These are phyloP conservation scores for Dujonia santamariae DNA, from an alignment of 1,139 yeast species.

Conservation along the genomic window DNA sequence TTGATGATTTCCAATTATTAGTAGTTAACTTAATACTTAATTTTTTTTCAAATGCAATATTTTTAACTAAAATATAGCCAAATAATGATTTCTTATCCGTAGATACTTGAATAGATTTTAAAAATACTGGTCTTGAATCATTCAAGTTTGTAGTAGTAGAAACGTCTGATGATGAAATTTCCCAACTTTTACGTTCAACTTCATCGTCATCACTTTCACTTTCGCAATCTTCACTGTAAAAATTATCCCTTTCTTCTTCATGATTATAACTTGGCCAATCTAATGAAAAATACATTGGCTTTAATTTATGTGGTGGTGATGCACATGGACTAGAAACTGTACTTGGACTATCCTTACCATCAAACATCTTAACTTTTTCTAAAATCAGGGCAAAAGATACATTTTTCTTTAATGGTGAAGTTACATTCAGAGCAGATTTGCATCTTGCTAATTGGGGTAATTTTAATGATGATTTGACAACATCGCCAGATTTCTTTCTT, in stretches of 20 bases:
- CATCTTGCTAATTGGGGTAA: conserved; percentile 24
- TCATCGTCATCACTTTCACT: conserved; percentile 16
- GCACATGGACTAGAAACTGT: conserved; percentile 37
- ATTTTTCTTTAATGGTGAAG: conserved; percentile 25
- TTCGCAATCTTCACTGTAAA: too few species aligned
- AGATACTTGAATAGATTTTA: conserved; percentile 11
- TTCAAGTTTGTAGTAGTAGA: not conserved
- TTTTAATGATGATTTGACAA: conserved; percentile 39
- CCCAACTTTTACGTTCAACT: conserved; percentile 8
- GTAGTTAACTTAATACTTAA: conserved; percentile 35
- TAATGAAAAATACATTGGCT: conserved; percentile 9
- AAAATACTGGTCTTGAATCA: conserved; percentile 7
- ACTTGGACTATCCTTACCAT: conserved; percentile 40
- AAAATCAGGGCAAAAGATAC: conserved; percentile 38
- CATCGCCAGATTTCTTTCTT: conserved; percentile 38
- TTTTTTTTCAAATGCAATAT: conserved; percentile 37
- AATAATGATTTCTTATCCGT: conserved; percentile 17
- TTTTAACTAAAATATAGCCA: conserved; percentile 35
- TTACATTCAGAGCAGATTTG: conserved; percentile 22
- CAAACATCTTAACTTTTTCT: conserved; percentile 39
- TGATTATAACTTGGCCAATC: conserved; percentile 14
- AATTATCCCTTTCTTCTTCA: too few species aligned
- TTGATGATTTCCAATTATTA: conserved; percentile 35
- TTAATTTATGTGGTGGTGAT: conserved; percentile 25
- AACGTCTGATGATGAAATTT: conserved; percentile 7